These are phyloP conservation scores for Mycena rosella DNA, from an alignment of 768 basidiomycete species.

Conservation along the genomic window DNA sequence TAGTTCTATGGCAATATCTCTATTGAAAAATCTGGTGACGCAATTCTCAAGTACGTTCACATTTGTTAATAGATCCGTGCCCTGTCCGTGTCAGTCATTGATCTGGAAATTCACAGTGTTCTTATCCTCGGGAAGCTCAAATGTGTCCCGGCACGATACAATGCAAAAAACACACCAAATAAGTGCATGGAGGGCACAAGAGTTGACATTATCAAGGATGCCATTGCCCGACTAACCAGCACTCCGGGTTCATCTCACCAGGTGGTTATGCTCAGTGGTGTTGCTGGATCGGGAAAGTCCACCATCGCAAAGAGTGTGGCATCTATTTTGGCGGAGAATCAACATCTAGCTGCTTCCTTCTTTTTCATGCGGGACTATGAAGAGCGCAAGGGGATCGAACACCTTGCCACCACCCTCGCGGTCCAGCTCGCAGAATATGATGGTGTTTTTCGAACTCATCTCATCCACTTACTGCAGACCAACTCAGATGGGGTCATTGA, in stretches of 20 bases:
- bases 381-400: background rate
- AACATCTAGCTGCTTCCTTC: background rate
- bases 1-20: too few species aligned
- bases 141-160: background rate
- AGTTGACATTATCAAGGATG: background rate
- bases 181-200: background rate
- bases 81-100: too few species aligned
- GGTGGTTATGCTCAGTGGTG: too few species aligned
- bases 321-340: background rate
- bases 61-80: too few species aligned
- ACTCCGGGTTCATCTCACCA: too few species aligned
- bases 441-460: too few species aligned
- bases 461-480: too few species aligned
- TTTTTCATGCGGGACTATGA: background rate
- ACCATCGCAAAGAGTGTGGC: slow-evolving; percentile 5
- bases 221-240: background rate
- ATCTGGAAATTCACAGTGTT: too few species aligned
- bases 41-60: too few species aligned
- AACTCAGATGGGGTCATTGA: too few species aligned
- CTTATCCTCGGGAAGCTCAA: background rate
- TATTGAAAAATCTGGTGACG: too few species aligned
- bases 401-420: background rate
- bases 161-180: background rate
- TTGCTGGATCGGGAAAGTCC: background rate
- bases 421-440: too few species aligned